Percentiles rank a stretch among this genome's conserved stretches.
phyloP scores from a whole-genome alignment of 2,329 filamentous ascomycete species.

The Didymella glomerata region DNA sequence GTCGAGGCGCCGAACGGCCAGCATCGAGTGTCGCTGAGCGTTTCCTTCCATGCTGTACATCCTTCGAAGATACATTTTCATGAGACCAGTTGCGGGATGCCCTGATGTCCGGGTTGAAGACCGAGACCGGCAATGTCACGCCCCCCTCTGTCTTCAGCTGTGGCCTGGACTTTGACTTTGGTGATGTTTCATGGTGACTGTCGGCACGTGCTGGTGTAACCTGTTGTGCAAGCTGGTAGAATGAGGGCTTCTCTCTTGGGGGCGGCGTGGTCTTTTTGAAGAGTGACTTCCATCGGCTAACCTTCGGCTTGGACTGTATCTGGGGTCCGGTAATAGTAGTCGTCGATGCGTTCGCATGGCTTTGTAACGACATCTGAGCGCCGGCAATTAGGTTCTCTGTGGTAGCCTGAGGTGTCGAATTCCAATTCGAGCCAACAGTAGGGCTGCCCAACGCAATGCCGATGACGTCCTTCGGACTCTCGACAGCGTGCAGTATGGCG shows the following conservation, averaged over 20 bases:
- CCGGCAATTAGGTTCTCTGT: constrained; percentile 19
- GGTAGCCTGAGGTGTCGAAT: constrained; percentile 32
- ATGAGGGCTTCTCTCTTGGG: constrained; percentile 38
- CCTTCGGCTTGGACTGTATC: constrained; percentile 44
- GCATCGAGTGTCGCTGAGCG: constrained; percentile 19
- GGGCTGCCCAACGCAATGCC: constrained; percentile 53
- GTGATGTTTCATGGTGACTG: constrained; percentile 42
- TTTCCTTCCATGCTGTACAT: constrained; percentile 31
- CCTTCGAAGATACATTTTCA: constrained; percentile 26
- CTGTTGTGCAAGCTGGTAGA: constrained; percentile 48
- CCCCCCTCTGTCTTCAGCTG: constrained; percentile 26
- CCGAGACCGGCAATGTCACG: constrained; percentile 35
- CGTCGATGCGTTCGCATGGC: constrained; percentile 17
- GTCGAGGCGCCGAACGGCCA: constrained; percentile 10
- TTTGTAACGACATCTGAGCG: constrained; percentile 23
- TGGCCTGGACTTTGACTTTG: constrained; percentile 16
- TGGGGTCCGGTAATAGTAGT: constrained; percentile 21
- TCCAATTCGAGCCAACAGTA: constrained; percentile 44
- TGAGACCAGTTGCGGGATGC: constrained; percentile 40
- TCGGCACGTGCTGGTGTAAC: constrained; percentile 38
- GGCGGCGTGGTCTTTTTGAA: constrained; percentile 46
- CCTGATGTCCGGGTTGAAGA: constrained; percentile 43
- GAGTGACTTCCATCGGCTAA: constrained; percentile 52
- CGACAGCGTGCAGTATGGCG: constrained; percentile 43
- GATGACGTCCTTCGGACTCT: constrained; percentile 46